Percentiles rank a stretch among this genome's conserved stretches.
Evolutionary conservation across 768 basidiomycete species (phyloP).

Genomic region (Podaxis sp.): DNA sequence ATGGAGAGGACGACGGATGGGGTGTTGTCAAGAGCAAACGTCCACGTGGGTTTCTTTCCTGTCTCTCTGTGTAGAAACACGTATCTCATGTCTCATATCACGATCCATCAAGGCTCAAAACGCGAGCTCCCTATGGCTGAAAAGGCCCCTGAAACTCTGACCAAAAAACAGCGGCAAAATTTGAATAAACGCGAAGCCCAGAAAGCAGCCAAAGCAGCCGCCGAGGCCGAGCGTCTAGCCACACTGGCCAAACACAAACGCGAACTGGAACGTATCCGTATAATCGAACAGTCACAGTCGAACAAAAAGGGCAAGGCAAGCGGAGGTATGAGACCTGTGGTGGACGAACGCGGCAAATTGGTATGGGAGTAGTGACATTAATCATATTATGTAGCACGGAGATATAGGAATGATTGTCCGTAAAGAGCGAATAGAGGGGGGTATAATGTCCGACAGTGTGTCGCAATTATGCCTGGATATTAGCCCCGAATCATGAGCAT

Average conservation of each 20-base stretch:
- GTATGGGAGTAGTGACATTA: conserved; percentile 48
- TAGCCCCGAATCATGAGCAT: not conserved
- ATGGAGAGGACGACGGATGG: conserved; percentile 80
- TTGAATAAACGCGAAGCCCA: conserved; percentile 53
- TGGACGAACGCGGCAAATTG: conserved; percentile 54
- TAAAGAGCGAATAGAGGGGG: conserved; percentile 10
- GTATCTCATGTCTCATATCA: conserved; percentile 5
- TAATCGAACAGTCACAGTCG: conserved; percentile 44
- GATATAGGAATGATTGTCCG: conserved; percentile 8
- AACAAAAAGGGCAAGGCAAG: conserved; percentile 34
- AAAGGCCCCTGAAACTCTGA: conserved; percentile 44
- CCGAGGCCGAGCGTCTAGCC: conserved; percentile 49
- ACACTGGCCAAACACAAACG: conserved; percentile 57
- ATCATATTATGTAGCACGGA: conserved; percentile 15
- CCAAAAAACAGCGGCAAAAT: conserved; percentile 73
- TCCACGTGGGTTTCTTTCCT: conserved; percentile 33
- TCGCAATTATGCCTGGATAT: conserved; percentile 1
- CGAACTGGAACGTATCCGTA: conserved; percentile 53
- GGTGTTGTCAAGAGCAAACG: conserved; percentile 64
- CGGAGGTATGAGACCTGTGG: conserved; percentile 62
- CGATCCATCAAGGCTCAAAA: conserved; percentile 1
- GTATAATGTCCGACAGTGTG: conserved; percentile 13
- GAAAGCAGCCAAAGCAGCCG: conserved; percentile 56
- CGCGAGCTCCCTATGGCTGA: conserved; percentile 14
- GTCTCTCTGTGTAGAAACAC: not conserved